These are phyloP conservation scores for Artemisia tridentata DNA, from an alignment of 129 eudicot species.

Conservation along the genomic window DNA sequence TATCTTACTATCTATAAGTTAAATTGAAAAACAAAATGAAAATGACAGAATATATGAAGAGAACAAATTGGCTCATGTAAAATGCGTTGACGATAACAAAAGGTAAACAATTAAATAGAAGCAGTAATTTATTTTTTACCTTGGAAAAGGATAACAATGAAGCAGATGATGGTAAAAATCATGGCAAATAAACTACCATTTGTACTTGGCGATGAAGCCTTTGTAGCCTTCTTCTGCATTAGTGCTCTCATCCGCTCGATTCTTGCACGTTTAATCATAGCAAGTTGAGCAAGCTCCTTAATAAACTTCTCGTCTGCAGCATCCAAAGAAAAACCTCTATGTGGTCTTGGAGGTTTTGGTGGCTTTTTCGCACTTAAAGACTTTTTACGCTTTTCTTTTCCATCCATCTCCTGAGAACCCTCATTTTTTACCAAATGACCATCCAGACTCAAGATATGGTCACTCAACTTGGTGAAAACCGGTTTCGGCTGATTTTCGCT, in stretches of 20 bases:
- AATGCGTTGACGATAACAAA: neutral
- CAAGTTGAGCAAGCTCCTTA: conserved; percentile 72
- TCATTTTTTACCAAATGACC: conserved; percentile 25
- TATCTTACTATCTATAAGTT: no score
- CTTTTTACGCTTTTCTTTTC: conserved; percentile 58
- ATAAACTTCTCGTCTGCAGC: conserved; percentile 77
- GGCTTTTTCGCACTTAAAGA: conserved; percentile 52
- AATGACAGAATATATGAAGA: no score
- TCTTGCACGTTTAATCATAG: conserved; percentile 73
- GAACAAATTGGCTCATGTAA: no score
- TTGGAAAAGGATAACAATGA: conserved; percentile 58
- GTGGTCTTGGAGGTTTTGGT: conserved; percentile 60
- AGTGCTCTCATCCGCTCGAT: conserved; percentile 67
- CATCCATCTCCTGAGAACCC: conserved; percentile 4
- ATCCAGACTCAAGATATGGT: conserved; percentile 17
- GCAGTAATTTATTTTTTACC: conserved; percentile 31
- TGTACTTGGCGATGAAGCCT: conserved; percentile 32
- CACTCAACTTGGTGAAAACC: conserved; percentile 12
- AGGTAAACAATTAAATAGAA: neutral
- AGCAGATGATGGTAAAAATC: conserved; percentile 58
- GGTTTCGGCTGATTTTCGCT: conserved; percentile 16
- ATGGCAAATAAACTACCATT: conserved; percentile 53
- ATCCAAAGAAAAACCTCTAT: conserved; percentile 58
- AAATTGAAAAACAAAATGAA: no score
- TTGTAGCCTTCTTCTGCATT: conserved; percentile 67